Conservation (phyloP, 495 filamentous ascomycete species). For the Pyrenula massariospora region DNA sequence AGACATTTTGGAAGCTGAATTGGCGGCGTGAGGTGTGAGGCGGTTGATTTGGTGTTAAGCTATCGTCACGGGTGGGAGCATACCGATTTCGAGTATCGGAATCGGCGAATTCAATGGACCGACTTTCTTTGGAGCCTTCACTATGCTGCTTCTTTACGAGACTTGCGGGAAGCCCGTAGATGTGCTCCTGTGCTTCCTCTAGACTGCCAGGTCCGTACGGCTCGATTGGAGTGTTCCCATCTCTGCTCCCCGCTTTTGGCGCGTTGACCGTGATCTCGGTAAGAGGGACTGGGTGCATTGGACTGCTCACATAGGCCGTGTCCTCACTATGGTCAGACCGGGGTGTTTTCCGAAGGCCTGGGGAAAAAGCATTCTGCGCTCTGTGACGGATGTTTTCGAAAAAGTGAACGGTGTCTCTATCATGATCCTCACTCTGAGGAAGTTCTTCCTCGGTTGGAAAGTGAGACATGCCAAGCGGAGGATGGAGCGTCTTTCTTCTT, state of each 20-base stretch:
- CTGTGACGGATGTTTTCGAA: constrained; percentile 47
- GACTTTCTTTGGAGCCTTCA: constrained; percentile 3
- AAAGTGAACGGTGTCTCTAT: constrained; percentile 25
- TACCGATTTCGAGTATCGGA: background rate
- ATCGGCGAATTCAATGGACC: constrained; percentile 13
- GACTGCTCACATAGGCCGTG: constrained; percentile 16
- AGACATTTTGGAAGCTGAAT: constrained; percentile 69
- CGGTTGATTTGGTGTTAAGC: constrained; percentile 19
- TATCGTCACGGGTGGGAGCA: constrained; percentile 2
- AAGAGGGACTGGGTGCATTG: constrained; percentile 46
- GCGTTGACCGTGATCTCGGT: constrained; percentile 46
- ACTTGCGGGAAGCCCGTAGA: constrained; percentile 12
- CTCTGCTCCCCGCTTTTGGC: constrained; percentile 21
- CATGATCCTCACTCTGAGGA: constrained; percentile 8
- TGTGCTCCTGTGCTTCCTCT: constrained; percentile 4
- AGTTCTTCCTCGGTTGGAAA: constrained; percentile 50
- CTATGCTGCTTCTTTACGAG: background rate
- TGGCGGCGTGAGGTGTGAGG: constrained; percentile 53
- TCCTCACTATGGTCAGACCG: constrained; percentile 20
- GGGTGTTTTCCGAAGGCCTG: constrained; percentile 20
- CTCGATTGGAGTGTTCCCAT: background rate
- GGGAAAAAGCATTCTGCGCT: constrained; percentile 23
- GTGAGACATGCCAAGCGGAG: constrained; percentile 78
- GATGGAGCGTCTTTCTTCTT: constrained; percentile 48
- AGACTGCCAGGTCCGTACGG: background rate